phyloP scores from a whole-genome alignment of 2,329 filamentous ascomycete genomes.

The Alternaria hordeiaustralica region DNA sequence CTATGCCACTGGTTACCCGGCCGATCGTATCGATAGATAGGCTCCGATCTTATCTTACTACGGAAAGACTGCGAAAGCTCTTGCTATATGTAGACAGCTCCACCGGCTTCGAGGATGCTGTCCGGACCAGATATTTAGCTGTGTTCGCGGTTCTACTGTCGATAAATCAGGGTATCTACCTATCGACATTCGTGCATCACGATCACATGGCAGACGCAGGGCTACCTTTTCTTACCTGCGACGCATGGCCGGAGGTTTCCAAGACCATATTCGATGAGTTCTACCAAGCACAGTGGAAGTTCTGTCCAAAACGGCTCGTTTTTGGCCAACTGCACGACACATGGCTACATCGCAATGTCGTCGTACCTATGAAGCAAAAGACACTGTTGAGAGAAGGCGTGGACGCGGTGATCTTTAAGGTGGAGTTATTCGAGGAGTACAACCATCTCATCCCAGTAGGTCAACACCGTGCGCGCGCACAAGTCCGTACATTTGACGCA shows the following conservation, averaged over 20 bases:
- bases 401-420: slow-evolving; percentile 6
- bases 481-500: fast-evolving
- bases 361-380: slow-evolving; percentile 14
- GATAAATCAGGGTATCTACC: slow-evolving; percentile 11
- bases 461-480: not conserved
- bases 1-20: not conserved
- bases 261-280: slow-evolving; percentile 14
- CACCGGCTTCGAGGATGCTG: not conserved
- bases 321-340: not conserved
- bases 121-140: slow-evolving; percentile 8
- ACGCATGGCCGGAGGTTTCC: slow-evolving; percentile 1
- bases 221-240: slow-evolving; percentile 15
- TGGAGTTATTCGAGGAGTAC: slow-evolving; percentile 17
- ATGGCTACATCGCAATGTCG: not conserved
- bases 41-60: not conserved
- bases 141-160: slow-evolving; percentile 24
- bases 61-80: not conserved
- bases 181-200: slow-evolving; percentile 11
- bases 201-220: slow-evolving; percentile 7
- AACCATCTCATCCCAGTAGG: slow-evolving; percentile 1
- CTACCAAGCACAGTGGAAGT: slow-evolving; percentile 20
- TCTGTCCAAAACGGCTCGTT: slow-evolving; percentile 8
- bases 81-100: not conserved
- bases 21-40: slow-evolving; percentile 3
- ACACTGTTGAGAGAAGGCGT: not conserved